Conservation (phyloP, 1,139 yeast species). For the Protomyces macrosporus region DNA sequence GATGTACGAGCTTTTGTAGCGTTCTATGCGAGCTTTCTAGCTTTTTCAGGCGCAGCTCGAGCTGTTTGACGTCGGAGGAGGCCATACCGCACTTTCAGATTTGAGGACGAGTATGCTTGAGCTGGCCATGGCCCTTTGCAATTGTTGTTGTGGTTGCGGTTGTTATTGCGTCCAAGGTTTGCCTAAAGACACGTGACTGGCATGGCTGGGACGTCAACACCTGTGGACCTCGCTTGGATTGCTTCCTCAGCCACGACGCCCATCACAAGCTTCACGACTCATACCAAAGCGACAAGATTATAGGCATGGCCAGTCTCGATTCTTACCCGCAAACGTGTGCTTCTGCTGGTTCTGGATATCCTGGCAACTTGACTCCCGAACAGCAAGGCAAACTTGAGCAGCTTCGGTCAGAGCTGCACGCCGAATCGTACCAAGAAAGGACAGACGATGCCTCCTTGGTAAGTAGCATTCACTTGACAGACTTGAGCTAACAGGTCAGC, state of each 20-base stretch:
- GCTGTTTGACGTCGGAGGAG: background rate
- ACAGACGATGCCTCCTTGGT: conserved; percentile 79
- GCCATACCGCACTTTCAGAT: background rate
- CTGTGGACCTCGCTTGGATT: background rate
- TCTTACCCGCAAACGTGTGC: conserved; percentile 23
- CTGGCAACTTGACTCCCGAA: conserved; percentile 63
- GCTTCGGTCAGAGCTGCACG: conserved; percentile 54
- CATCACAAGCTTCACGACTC: background rate
- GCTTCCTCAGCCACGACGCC: background rate
- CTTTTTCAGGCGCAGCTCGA: conserved; percentile 12
- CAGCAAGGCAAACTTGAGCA: conserved; percentile 59
- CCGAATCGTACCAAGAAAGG: conserved; percentile 64
- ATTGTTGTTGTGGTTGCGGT: background rate
- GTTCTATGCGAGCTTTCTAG: conserved; percentile 12
- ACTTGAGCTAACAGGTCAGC: conserved; percentile 34
- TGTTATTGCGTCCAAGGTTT: background rate
- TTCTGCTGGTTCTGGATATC: conserved; percentile 15
- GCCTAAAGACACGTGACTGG: background rate
- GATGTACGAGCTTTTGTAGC: conserved; percentile 11
- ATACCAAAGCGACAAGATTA: background rate
- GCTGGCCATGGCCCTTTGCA: too few relatives aligned
- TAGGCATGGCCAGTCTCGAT: conserved; percentile 5
- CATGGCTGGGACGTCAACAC: background rate
- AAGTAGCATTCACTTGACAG: conserved; percentile 19
- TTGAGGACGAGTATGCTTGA: background rate